Base-by-base conservation (phyloP, 2,329 filamentous ascomycete species). In the Beauveria medogensis region DNA sequence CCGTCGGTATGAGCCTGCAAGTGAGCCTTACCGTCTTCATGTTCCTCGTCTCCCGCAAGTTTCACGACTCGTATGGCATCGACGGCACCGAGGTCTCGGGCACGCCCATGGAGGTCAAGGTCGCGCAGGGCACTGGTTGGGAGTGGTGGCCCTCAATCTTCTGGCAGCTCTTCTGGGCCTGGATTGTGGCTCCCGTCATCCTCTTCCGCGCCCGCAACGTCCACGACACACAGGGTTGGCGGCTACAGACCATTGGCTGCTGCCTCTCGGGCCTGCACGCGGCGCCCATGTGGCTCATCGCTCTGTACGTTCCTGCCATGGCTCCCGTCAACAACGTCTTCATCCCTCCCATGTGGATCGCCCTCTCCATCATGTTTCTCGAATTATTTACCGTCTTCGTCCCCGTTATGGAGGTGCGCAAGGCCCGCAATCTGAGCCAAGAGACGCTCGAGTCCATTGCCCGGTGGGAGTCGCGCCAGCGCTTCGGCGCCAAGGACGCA, bases 121-220 rank as follows among this genome's bases (percentile, higher is more conserved):
- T 76, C 24, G 71, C 73, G 43, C 78, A 79, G 65, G 70, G 73
- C 55, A 72, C 75, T 20, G 87, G 87, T 9, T 86, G 82, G 78
- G 87, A 90, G 74, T 90, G 87, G 87, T 82, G 84, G 75, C 83
- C 84, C 0, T 85, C 83, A 0, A 79, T 85, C 50, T 75, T 85
- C 57, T 88, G 84, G 84, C 85, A 87, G 65, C 77, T 86, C 56
- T 72, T 84, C 61, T 88, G 84, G 84, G 78, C 83, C 16, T 87
- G 82, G 79, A 69, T 85, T 50, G 78, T 84, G 62, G 84, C 85
- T 3, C 84, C 85, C 22, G 76, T 81, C 66, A 77, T 87, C 63
- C 78, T 89, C 4, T 88, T 81, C 79, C 78, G 81, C 65, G 80
- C 85, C 43, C 79, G 85, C 8, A 74, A 78, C 24, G 83, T 89